Evolutionary conservation across 192 early-diverging fungal genomes (phyloP), one percentile per base, ranked within the genome.

Genomic region (Coemansia sp.): DNA sequence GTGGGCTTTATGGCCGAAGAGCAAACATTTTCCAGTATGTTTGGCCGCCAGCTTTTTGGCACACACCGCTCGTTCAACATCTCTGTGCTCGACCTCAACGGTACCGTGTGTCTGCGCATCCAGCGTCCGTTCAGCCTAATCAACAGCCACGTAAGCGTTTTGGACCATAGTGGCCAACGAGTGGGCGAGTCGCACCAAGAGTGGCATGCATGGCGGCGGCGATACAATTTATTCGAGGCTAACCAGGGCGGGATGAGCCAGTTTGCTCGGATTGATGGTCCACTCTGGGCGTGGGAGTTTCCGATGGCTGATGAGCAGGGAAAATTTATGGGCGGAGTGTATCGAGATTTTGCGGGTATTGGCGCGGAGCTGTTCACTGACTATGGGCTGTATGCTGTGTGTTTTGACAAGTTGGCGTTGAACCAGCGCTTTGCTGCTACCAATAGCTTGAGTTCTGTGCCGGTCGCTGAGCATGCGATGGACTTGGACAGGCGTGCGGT

Each of bases 1-100:
- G 85, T 91, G 11, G 93, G 93, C 17, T 92, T 85, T 55, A 91
- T 96, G 81, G 87, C 85, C 4, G 94, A 96, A 67, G 83, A 93
- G 22, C 87, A 89, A 14, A 76, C 85, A 0, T 73, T 92, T n/a
- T 56, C 79, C 2, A 82, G 83, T 21, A 75, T 82, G 3, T 72
- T 96, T 21, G 68, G 82, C 10, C 81, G 93, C 11, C 92, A 96
- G 64, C 40, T 93, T 0, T 69, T 93, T 46, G 66, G 87, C 0
- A 91, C 89, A 0, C 88, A 94, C 53, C 82, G 94, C 19, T 78
- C 80, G 17, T 88, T 94, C 79, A 86, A 86, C 22, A 93, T 93
- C 0, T 84, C 78, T 0, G 82, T 96, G 14, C 51, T 93, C 38
- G 89, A 94, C 63, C 51, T 69, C 6, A 68, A 85, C 48, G 94